These are phyloP conservation scores for Phytophthora pseudosyringae DNA, from an alignment of 352 stramenopile genomes.

Conservation along the genomic window DNA sequence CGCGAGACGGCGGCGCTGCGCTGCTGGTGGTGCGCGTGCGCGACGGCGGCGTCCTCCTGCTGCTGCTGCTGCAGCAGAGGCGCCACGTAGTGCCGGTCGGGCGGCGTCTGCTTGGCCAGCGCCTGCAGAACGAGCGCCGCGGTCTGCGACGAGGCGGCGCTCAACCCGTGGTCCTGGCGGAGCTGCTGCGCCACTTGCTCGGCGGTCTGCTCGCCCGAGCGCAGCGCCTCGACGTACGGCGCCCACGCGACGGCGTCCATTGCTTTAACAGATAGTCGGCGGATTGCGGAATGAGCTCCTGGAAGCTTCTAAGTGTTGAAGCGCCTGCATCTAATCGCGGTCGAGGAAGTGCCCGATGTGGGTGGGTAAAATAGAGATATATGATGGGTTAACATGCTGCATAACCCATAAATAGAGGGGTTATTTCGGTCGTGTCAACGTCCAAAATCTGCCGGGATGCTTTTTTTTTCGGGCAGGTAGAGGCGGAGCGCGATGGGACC, in stretches of 20 bases:
- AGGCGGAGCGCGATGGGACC: constrained; percentile 24
- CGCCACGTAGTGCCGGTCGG: constrained; percentile 50
- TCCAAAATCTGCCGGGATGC: too few species aligned
- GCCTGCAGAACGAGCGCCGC: constrained; percentile 38
- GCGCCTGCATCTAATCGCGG: constrained; percentile 12
- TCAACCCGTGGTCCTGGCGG: constrained; percentile 36
- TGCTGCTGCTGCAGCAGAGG: constrained; percentile 51
- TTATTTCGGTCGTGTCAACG: too few species aligned
- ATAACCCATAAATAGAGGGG: too few species aligned
- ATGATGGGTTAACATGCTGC: too few species aligned
- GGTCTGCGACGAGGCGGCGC: constrained; percentile 10
- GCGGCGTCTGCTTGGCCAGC: constrained; percentile 21
- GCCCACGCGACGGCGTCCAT: constrained; percentile 38
- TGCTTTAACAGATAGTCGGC: neutral
- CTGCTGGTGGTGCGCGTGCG: constrained; percentile 39
- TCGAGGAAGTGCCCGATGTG: constrained; percentile 16
- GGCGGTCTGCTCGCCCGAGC: constrained; percentile 12
- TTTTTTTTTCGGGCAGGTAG: constrained; percentile 10
- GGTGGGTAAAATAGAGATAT: too few species aligned
- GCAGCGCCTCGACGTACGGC: constrained; percentile 33
- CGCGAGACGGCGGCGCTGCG: constrained; percentile 40
- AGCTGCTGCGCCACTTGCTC: constrained; percentile 41
- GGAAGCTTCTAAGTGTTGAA: constrained; percentile 4
- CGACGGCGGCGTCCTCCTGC: constrained; percentile 30
- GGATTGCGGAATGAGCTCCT: constrained; percentile 3